These are phyloP conservation scores for Uromyces viciae-fabae DNA, from an alignment of 1,284 basidiomycete species.

Conservation along the genomic window DNA sequence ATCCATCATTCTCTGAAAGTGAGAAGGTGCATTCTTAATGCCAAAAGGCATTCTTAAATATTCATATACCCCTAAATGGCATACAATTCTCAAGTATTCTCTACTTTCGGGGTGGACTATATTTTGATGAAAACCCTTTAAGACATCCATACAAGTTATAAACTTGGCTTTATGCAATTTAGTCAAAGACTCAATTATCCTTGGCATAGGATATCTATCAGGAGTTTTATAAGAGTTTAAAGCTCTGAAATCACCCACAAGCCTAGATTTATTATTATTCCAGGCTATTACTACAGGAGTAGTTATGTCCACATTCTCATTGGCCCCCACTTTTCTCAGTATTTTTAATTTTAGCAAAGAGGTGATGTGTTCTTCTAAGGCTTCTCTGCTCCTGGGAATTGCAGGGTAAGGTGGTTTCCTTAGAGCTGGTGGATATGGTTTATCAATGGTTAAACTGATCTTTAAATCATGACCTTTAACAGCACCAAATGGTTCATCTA, in stretches of 20 bases:
- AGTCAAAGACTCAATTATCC: not conserved
- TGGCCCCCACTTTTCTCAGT: not conserved
- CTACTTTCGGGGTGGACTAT: not conserved
- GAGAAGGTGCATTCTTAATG: constrained; percentile 3
- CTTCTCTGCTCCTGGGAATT: not conserved
- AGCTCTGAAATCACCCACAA: constrained; percentile 21
- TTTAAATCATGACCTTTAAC: too few relatives aligned
- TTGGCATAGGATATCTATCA: constrained; percentile 15
- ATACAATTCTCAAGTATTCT: not conserved
- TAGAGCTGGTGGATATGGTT: constrained; percentile 1
- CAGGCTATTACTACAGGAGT: not conserved
- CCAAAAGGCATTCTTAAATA: constrained; percentile 21
- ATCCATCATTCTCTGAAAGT: constrained; percentile 31
- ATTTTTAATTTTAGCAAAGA: not conserved
- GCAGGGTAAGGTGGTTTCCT: constrained; percentile 4
- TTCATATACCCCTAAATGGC: constrained; percentile 11
- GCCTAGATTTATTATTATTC: not conserved
- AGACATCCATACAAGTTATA: constrained; percentile 18
- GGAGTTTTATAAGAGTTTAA: not conserved
- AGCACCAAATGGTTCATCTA: too few relatives aligned
- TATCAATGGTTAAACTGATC: too few relatives aligned
- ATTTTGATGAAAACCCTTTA: constrained; percentile 29
- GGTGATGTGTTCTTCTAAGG: constrained; percentile 1
- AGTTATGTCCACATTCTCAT: not conserved
- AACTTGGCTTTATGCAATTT: not conserved